Percentiles rank a stretch among this genome's conserved stretches.
Conservation (phyloP, 345 rosid species). For the Gossypium longicalyx region DNA sequence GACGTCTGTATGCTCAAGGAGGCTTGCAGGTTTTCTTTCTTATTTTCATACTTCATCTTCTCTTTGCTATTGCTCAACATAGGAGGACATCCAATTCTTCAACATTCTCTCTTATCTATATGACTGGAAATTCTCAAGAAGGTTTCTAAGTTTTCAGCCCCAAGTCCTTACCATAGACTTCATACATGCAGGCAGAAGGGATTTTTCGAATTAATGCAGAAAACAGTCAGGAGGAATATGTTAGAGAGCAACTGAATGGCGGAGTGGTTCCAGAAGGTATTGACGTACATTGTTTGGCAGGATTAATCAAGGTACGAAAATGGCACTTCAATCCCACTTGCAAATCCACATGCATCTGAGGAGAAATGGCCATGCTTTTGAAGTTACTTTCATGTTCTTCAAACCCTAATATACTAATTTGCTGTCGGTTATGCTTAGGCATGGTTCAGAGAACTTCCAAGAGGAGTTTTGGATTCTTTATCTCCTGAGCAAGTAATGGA, state of each 20-base stretch:
- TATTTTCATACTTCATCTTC: background rate
- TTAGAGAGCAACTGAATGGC: slow-evolving; percentile 72
- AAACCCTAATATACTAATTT: background rate
- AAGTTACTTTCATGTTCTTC: too few species aligned
- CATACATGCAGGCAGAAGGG: slow-evolving; percentile 63
- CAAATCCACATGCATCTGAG: background rate
- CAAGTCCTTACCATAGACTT: background rate
- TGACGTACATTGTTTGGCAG: slow-evolving; percentile 91
- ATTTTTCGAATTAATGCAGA: slow-evolving; percentile 83
- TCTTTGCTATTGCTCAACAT: background rate
- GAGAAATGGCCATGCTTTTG: background rate
- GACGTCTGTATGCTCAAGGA: slow-evolving; percentile 70
- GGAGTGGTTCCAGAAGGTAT: slow-evolving; percentile 67
- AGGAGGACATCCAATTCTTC: background rate
- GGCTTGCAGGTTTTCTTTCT: slow-evolving; percentile 62
- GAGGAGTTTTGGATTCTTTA: slow-evolving; percentile 73
- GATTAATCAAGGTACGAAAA: slow-evolving; percentile 42
- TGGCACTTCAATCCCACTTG: slow-evolving; percentile 6
- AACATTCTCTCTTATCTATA: background rate
- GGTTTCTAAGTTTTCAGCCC: background rate
- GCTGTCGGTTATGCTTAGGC: slow-evolving; percentile 47
- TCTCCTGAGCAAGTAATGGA: slow-evolving; percentile 84
- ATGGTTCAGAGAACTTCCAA: slow-evolving; percentile 97
- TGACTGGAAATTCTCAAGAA: slow-evolving; percentile 5
- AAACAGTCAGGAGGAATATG: slow-evolving; percentile 84